Conservation (phyloP, 2,329 filamentous ascomycete genomes). For the Sporothrix luriei region DNA sequence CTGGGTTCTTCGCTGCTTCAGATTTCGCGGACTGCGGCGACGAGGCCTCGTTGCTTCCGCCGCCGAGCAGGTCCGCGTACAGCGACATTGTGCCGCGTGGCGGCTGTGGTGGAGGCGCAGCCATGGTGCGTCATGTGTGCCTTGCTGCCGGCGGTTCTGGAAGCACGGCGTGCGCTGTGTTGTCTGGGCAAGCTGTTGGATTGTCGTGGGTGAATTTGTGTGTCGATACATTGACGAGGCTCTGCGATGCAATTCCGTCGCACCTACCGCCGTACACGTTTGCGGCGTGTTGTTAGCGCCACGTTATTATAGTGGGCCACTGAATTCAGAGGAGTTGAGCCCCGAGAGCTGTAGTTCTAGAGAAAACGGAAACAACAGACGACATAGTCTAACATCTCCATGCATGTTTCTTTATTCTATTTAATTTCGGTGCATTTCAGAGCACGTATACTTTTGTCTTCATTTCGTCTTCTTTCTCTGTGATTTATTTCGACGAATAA, state of each 20-base stretch:
- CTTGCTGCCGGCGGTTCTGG: neutral
- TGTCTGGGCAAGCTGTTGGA: neutral
- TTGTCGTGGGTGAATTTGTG: neutral
- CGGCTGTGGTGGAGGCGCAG: constrained; percentile 46
- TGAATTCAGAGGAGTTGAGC: too few relatives aligned
- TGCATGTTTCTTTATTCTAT: too few relatives aligned
- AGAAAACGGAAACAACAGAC: too few relatives aligned
- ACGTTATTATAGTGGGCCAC: constrained; percentile 1
- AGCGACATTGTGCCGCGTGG: constrained; percentile 65
- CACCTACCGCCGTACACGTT: neutral
- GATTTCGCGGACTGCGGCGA: constrained; percentile 49
- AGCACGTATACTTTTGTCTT: too few relatives aligned
- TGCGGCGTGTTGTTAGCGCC: constrained; percentile 8
- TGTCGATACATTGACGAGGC: neutral
- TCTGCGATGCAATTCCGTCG: neutral
- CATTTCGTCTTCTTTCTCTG: too few relatives aligned
- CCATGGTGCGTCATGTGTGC: constrained; percentile 28
- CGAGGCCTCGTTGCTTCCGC: constrained; percentile 53
- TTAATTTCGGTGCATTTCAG: too few relatives aligned
- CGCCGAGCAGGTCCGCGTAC: constrained; percentile 82
- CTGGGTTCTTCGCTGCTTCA: constrained; percentile 59
- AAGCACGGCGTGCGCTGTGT: neutral
- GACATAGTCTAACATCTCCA: too few relatives aligned
- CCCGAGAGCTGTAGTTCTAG: too few relatives aligned
- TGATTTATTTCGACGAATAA: too few relatives aligned